A percentile compares a stretch with the other conserved stretches of the same genome.
Evolutionary conservation across 2,329 filamentous ascomycete species (phyloP).

Genomic region (Bipolaris cookei): DNA sequence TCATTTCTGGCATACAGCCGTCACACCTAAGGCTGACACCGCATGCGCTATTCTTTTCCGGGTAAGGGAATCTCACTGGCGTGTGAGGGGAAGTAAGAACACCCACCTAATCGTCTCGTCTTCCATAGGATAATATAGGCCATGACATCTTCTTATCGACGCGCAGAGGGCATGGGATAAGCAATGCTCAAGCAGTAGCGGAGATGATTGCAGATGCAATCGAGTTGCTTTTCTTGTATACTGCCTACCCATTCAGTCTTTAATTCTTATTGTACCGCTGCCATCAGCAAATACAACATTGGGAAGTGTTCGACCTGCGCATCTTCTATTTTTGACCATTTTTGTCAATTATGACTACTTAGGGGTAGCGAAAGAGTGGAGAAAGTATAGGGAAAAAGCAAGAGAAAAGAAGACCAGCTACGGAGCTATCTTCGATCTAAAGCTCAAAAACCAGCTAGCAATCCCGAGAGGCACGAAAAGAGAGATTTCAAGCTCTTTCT

Average conservation of each 20-base stretch:
- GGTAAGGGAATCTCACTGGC: constrained; percentile 6
- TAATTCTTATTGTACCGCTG: not conserved
- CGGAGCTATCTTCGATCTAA: too few relatives aligned
- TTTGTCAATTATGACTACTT: constrained; percentile 8
- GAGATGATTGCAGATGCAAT: not conserved
- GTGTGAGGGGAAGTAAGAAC: constrained; percentile 15
- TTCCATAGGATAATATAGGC: constrained; percentile 1
- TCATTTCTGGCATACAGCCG: constrained; percentile 20
- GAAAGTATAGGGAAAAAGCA: too few relatives aligned
- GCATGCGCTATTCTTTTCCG: constrained; percentile 11
- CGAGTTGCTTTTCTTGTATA: not conserved
- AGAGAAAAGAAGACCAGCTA: too few relatives aligned
- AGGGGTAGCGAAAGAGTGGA: too few relatives aligned
- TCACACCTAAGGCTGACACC: constrained; percentile 14
- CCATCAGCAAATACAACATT: not conserved
- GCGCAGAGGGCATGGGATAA: constrained; percentile 8
- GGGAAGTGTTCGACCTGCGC: not conserved
- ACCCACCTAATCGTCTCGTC: constrained; percentile 14
- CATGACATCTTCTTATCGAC: constrained; percentile 19
- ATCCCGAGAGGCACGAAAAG: too few relatives aligned
- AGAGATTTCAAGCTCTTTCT: too few relatives aligned
- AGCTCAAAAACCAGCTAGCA: too few relatives aligned
- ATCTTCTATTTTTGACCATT: not conserved
- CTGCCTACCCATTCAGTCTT: not conserved
- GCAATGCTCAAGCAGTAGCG: constrained; percentile 12